Evolutionary conservation across 2,329 filamentous ascomycete species (phyloP).

Genomic region (Colletotrichum nymphaeae): DNA sequence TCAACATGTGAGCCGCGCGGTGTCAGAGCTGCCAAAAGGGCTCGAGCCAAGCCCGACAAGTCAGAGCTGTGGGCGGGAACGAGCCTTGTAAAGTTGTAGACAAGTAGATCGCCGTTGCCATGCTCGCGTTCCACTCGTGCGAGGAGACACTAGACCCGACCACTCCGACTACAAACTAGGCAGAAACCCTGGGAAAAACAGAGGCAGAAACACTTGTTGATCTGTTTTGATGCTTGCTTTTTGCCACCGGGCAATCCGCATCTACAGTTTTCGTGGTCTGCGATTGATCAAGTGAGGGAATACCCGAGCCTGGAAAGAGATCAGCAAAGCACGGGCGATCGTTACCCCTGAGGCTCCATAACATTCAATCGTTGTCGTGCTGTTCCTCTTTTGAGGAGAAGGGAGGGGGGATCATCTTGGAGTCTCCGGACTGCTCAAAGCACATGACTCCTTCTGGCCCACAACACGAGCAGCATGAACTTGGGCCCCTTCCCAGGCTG

Average conservation of each 20-base stretch:
- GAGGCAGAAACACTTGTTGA: neutral
- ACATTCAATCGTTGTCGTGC: neutral
- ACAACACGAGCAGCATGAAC: neutral
- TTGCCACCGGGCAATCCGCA: neutral
- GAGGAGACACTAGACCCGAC: neutral
- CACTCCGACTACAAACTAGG: neutral
- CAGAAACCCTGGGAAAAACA: neutral
- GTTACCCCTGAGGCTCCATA: neutral
- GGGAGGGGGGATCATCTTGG: neutral
- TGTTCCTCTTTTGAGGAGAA: neutral
- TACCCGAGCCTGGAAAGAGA: neutral
- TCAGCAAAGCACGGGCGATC: constrained; percentile 11
- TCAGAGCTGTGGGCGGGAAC: neutral
- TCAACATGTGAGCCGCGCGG: neutral
- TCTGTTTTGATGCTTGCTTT: neutral
- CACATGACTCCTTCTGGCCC: neutral
- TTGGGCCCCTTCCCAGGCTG: neutral
- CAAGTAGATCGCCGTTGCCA: neutral
- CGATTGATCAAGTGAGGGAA: neutral
- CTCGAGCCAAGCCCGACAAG: neutral
- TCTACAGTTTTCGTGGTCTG: neutral
- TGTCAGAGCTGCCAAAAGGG: neutral
- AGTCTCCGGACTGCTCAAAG: neutral
- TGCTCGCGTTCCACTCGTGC: neutral
- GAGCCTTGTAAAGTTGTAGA: neutral